A percentile compares a stretch with the other conserved stretches of the same genome.
These are phyloP conservation scores for Acanthamoeba sp. DNA, from an alignment of 208 protist species.

Conservation along the genomic window DNA sequence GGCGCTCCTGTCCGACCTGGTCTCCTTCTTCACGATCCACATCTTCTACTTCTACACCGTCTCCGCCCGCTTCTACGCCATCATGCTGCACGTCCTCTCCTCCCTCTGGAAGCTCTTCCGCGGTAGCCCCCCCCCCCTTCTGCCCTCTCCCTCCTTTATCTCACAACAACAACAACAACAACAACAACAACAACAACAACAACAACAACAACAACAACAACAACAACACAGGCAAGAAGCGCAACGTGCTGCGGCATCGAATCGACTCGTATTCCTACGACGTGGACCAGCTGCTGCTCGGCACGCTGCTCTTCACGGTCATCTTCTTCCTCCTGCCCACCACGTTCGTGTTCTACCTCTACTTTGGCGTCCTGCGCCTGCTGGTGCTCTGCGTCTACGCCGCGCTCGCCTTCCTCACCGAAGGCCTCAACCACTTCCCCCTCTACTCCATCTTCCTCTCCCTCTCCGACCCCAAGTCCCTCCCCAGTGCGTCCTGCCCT, in stretches of 20 bases:
- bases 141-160: background rate
- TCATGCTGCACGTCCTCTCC: slow-evolving; percentile 55
- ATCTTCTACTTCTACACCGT: slow-evolving; percentile 68
- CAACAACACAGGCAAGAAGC: slow-evolving; percentile 86
- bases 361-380: slow-evolving; percentile 91
- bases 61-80: slow-evolving; percentile 41
- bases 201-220: background rate
- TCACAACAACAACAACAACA: background rate
- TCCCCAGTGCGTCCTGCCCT: slow-evolving; percentile 44
- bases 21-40: slow-evolving; percentile 49
- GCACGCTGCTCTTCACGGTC: slow-evolving; percentile 94
- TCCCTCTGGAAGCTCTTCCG: slow-evolving; percentile 65
- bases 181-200: too few species aligned
- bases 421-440: slow-evolving; percentile 78
- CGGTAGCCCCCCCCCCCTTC: background rate
- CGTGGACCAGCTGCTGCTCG: slow-evolving; percentile 94
- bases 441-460: slow-evolving; percentile 73
- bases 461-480: slow-evolving; percentile 56
- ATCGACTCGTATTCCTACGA: slow-evolving; percentile 93
- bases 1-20: slow-evolving; percentile 7
- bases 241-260: slow-evolving; percentile 93
- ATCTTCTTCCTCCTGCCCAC: slow-evolving; percentile 94
- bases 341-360: slow-evolving; percentile 94
- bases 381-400: slow-evolving; percentile 88
- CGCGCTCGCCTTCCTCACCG: slow-evolving; percentile 79